Percentiles rank a stretch among this genome's conserved stretches.
Conservation (phyloP, 345 rosid species). For the Pistacia atlantica region DNA sequence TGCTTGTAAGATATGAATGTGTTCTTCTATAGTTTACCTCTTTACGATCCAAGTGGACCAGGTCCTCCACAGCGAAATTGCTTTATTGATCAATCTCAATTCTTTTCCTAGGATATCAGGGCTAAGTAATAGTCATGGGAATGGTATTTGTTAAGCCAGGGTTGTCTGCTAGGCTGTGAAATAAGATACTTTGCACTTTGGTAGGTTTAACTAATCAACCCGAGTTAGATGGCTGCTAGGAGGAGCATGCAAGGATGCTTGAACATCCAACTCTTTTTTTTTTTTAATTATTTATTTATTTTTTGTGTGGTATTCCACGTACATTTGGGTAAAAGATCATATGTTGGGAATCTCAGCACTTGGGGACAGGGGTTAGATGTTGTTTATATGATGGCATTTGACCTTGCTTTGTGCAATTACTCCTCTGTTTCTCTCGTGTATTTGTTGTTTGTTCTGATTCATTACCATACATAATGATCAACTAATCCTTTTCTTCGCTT, state of each 20-base stretch:
- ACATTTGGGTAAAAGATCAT: background rate
- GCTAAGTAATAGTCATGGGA: background rate
- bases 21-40: background rate
- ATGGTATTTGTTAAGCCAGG: background rate
- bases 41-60: background rate
- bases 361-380: background rate
- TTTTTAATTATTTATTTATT: no score
- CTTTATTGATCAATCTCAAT: background rate
- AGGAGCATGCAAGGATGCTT: background rate
- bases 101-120: background rate
- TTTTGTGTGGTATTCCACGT: background rate
- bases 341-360: background rate
- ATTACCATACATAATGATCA: background rate
- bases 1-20: constrained; percentile 1
- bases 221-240: background rate
- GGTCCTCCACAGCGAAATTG: background rate
- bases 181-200: background rate
- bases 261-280: background rate
- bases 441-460: constrained; percentile 19
- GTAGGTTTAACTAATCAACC: background rate
- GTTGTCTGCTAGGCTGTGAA: background rate
- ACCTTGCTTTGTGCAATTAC: background rate
- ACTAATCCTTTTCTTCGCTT: background rate
- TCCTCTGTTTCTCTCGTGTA: background rate
- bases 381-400: background rate